phyloP scores from a whole-genome alignment of 2,329 filamentous ascomycete species.

The Niveomyces coronatus region DNA sequence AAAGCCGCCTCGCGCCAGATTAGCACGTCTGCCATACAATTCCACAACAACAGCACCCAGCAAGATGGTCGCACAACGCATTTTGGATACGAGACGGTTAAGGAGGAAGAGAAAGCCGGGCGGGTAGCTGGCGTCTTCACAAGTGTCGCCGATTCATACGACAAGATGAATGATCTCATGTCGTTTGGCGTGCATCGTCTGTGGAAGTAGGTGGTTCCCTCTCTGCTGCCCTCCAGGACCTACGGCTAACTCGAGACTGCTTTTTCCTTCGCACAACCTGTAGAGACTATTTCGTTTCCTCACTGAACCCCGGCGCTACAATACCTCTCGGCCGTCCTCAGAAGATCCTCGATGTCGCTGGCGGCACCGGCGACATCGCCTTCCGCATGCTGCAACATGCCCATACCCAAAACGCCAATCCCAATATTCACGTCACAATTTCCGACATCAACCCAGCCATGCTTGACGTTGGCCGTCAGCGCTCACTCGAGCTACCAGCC shows the following conservation, averaged over 20 bases:
- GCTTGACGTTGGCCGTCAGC: conserved; percentile 78
- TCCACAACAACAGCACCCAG: conserved; percentile 16
- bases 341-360: conserved; percentile 89
- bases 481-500: conserved; percentile 49
- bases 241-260: conserved; percentile 3
- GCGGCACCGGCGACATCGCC: conserved; percentile 94
- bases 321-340: conserved; percentile 36
- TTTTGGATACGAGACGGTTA: conserved; percentile 82
- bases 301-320: conserved; percentile 68
- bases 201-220: conserved; percentile 63
- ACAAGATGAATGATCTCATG: conserved; percentile 99
- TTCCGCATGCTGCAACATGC: conserved; percentile 91
- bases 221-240: background rate
- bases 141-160: conserved; percentile 88
- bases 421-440: conserved; percentile 74
- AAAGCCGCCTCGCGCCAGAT: conserved; percentile 16
- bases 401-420: conserved; percentile 66
- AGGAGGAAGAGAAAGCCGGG: conserved; percentile 63
- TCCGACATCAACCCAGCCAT: conserved; percentile 95
- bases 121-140: conserved; percentile 82
- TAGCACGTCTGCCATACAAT: conserved; percentile 18
- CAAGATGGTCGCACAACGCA: conserved; percentile 57
- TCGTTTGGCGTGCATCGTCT: conserved; percentile 92
- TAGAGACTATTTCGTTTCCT: conserved; percentile 86
- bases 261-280: background rate